These are phyloP conservation scores for Cytospora mali DNA, from an alignment of 2,329 filamentous ascomycete species.

Conservation along the genomic window DNA sequence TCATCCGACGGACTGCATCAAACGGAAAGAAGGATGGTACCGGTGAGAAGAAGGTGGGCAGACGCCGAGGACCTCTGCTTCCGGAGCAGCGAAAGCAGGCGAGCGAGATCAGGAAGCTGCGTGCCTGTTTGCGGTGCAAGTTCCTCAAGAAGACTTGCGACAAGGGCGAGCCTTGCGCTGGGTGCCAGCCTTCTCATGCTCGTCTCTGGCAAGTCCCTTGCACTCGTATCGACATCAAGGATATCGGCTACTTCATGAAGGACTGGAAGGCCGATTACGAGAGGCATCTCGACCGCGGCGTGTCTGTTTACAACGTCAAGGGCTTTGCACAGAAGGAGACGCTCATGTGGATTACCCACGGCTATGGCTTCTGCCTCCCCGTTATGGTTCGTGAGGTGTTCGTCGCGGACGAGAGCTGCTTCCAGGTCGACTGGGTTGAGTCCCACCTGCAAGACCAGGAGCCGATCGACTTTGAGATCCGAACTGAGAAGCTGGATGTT, in stretches of 20 bases:
- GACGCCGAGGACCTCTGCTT: constrained; percentile 83
- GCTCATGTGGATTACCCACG: constrained; percentile 90
- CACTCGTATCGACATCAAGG: constrained; percentile 97
- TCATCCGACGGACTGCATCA: constrained; percentile 72
- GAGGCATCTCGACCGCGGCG: constrained; percentile 81
- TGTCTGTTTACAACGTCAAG: constrained; percentile 95
- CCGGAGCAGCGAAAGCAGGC: constrained; percentile 96
- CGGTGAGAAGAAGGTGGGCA: constrained; percentile 88
- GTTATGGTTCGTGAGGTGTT: constrained; percentile 94
- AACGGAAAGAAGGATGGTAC: constrained; percentile 77
- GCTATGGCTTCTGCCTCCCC: constrained; percentile 89
- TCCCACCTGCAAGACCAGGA: constrained; percentile 67
- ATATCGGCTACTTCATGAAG: constrained; percentile 98
- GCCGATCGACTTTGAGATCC: constrained; percentile 80
- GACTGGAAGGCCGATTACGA: constrained; percentile 98
- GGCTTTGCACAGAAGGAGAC: constrained; percentile 70
- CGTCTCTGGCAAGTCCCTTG: constrained; percentile 97
- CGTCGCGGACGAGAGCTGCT: constrained; percentile 88
- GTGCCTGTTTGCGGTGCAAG: constrained; percentile 93
- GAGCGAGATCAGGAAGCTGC: constrained; percentile 92
- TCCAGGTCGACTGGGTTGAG: constrained; percentile 93
- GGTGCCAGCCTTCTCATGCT: constrained; percentile 93
- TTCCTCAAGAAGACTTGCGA: constrained; percentile 99
- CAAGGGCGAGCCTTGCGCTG: constrained; percentile 93
- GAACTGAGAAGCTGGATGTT: constrained; percentile 85